Conservation (phyloP, 805 yeast species). For the Cephaloascus fragrans region DNA sequence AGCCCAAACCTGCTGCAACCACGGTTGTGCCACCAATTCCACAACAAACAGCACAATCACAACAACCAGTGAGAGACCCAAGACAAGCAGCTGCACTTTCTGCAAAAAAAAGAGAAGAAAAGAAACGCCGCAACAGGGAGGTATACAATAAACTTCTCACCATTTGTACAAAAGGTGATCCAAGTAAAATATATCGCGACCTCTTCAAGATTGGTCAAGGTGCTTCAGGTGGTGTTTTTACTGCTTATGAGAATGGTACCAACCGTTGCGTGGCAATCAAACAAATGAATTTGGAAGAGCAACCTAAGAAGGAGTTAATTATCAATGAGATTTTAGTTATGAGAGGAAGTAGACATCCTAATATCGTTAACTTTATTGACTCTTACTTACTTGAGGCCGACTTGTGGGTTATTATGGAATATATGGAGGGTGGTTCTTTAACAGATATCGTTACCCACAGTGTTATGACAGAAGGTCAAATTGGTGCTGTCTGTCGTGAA, state of each 20-base stretch:
- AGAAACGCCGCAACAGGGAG: slow-evolving; percentile 61
- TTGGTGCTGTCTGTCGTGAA: slow-evolving; percentile 90
- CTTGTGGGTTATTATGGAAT: slow-evolving; percentile 97
- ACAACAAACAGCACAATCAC: slow-evolving; percentile 6
- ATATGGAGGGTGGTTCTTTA: slow-evolving; percentile 96
- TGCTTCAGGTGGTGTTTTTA: slow-evolving; percentile 94
- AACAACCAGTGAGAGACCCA: slow-evolving; percentile 36
- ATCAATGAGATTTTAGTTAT: slow-evolving; percentile 93
- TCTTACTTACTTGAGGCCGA: slow-evolving; percentile 70
- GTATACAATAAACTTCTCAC: slow-evolving; percentile 60
- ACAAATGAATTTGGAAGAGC: slow-evolving; percentile 91
- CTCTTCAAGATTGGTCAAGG: slow-evolving; percentile 93
- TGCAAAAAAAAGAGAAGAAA: slow-evolving; percentile 70
- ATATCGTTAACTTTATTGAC: slow-evolving; percentile 90
- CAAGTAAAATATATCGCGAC: slow-evolving; percentile 56
- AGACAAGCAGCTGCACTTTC: slow-evolving; percentile 45
- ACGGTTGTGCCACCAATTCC: slow-evolving; percentile 12
- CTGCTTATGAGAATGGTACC: slow-evolving; percentile 59
- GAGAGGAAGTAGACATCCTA: slow-evolving; percentile 84
- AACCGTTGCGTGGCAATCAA: slow-evolving; percentile 78
- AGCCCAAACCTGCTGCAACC: neutral
- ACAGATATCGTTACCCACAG: slow-evolving; percentile 92
- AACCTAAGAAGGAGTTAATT: slow-evolving; percentile 91
- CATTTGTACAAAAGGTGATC: slow-evolving; percentile 83
- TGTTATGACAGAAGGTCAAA: slow-evolving; percentile 87